phyloP scores from a whole-genome alignment of 371 early-diverging fungal genomes.

The Dinochytrium kinnereticum region DNA sequence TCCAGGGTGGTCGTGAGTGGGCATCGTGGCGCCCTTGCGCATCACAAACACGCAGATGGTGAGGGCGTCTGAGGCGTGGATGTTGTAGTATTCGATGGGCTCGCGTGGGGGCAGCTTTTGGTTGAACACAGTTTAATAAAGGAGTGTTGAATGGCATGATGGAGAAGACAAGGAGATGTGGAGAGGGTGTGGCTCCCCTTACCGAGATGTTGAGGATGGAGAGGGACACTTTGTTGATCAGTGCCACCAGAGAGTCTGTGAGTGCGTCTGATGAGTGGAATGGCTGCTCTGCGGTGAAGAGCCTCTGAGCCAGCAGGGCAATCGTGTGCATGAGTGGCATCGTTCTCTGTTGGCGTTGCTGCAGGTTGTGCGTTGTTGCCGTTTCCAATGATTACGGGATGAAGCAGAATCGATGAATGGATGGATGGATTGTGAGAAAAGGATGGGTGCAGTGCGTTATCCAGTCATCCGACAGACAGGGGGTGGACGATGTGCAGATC shows the following conservation, averaged over 20 bases:
- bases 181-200: neutral
- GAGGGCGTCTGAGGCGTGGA: slow-evolving; percentile 30
- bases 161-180: neutral
- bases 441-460: too few species aligned
- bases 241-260: neutral
- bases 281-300: slow-evolving; percentile 1
- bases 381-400: too few species aligned
- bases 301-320: slow-evolving; percentile 6
- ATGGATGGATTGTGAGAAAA: too few species aligned
- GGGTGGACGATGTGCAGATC: too few species aligned
- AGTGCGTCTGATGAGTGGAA: neutral
- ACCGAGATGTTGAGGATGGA: slow-evolving; percentile 7
- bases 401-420: too few species aligned
- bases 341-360: too few species aligned
- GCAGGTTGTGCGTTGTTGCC: neutral
- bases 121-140: neutral
- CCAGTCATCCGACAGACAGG: too few species aligned
- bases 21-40: slow-evolving; percentile 44
- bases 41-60: slow-evolving; percentile 52
- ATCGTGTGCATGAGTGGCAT: slow-evolving; percentile 8
- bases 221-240: slow-evolving; percentile 11
- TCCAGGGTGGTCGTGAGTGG: slow-evolving; percentile 55
- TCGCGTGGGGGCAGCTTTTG: slow-evolving; percentile 1
- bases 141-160: neutral
- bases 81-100: slow-evolving; percentile 41